These are phyloP conservation scores for Sporothrix pseudoabietina DNA, from an alignment of 2,329 filamentous ascomycete genomes.

Conservation along the genomic window DNA sequence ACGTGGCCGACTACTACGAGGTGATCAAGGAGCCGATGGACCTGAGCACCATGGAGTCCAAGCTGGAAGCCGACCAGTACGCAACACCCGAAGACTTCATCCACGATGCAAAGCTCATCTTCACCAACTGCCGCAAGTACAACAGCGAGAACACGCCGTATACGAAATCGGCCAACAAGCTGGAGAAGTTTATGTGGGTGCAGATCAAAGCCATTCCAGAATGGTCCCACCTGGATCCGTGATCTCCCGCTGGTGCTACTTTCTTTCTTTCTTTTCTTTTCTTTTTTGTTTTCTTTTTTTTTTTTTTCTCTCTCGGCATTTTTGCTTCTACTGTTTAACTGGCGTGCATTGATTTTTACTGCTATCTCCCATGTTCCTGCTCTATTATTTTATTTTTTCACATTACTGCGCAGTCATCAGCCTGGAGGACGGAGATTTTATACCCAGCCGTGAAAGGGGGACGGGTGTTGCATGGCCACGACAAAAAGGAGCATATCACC, in stretches of 20 bases:
- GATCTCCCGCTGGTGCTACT: slow-evolving; percentile 16
- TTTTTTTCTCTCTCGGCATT: neutral
- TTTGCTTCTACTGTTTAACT: neutral
- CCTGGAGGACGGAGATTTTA: neutral
- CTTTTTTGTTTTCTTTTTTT: neutral
- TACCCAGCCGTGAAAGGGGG: neutral
- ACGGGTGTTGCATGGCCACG: neutral
- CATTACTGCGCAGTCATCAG: slow-evolving; percentile 7
- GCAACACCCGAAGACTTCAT: slow-evolving; percentile 89
- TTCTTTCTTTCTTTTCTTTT: slow-evolving; percentile 1
- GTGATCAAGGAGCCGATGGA: slow-evolving; percentile 99
- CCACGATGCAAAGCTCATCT: slow-evolving; percentile 83
- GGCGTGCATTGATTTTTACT: neutral
- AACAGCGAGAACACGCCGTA: slow-evolving; percentile 96
- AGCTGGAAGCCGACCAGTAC: slow-evolving; percentile 92
- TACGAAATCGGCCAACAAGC: slow-evolving; percentile 89
- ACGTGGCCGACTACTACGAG: slow-evolving; percentile 98
- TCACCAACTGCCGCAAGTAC: slow-evolving; percentile 92
- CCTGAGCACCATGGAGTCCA: slow-evolving; percentile 90
- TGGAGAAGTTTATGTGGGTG: slow-evolving; percentile 94
- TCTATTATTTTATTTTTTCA: neutral
- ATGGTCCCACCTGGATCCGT: slow-evolving; percentile 71
- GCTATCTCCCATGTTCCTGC: neutral
- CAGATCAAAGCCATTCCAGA: slow-evolving; percentile 90
- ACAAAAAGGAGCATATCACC: neutral